Conservation (phyloP, 1,284 basidiomycete species). For the Ganoderma sinense region DNA sequence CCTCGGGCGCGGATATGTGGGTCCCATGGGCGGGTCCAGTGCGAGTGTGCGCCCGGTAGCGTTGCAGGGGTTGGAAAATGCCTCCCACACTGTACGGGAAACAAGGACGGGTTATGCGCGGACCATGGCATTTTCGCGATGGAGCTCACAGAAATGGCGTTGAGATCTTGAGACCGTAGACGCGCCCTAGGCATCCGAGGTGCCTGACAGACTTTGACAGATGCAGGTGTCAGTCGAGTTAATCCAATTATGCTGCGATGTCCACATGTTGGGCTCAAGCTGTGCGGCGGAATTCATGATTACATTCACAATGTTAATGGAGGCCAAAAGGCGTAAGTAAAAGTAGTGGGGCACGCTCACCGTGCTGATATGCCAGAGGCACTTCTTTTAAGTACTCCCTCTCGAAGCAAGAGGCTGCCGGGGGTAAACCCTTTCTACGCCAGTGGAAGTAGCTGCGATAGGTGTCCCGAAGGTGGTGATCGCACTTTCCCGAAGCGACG, state of each 20-base stretch:
- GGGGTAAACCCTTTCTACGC: not conserved
- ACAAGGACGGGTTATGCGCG: not conserved
- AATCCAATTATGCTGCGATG: not conserved
- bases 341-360: not conserved
- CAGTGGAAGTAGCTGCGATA: not conserved
- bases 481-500: not conserved
- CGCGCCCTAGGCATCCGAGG: not conserved
- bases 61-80: not conserved
- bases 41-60: not conserved
- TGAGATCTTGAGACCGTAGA: too few relatives aligned
- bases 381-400: too few relatives aligned
- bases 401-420: not conserved
- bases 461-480: not conserved
- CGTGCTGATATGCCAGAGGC: not conserved
- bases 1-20: not conserved
- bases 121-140: not conserved
- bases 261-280: not conserved
- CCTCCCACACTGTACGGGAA: not conserved
- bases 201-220: not conserved
- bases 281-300: too few relatives aligned
- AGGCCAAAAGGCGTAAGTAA: too few relatives aligned
- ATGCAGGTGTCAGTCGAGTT: not conserved
- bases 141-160: not conserved
- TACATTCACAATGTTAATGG: too few relatives aligned
- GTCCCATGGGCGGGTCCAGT: not conserved